phyloP scores from a whole-genome alignment of 345 rosid genomes.

The Euphorbia pulcherrima region DNA sequence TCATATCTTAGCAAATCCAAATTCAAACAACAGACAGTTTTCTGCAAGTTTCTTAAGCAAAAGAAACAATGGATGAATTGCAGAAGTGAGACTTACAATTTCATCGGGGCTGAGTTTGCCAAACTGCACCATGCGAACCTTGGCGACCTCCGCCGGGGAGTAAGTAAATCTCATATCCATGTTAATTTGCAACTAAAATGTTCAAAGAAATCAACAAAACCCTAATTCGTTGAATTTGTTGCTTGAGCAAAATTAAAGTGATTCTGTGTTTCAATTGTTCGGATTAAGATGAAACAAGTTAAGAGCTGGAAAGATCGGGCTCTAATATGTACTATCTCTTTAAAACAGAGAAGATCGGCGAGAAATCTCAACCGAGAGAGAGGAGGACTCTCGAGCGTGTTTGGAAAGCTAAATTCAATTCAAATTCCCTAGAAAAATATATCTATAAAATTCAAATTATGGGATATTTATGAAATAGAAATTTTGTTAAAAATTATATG shows the following conservation, averaged over 20 bases:
- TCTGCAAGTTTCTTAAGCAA: no score
- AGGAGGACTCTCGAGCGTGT: conserved; percentile 8
- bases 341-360: background rate
- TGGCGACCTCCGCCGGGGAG: conserved; percentile 95
- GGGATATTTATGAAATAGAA: no score
- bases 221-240: background rate
- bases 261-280: background rate
- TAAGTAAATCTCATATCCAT: conserved; percentile 66
- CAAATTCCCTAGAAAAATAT: no score
- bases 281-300: background rate
- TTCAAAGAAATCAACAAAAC: background rate
- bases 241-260: background rate
- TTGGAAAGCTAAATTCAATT: no score
- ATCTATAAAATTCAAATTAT: no score
- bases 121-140: conserved; percentile 85
- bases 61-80: no score
- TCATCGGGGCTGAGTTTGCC: conserved; percentile 94
- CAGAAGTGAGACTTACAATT: conserved; percentile 75
- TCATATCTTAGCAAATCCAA: no score
- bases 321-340: background rate
- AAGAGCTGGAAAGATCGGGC: background rate
- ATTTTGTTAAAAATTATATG: no score
- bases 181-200: background rate
- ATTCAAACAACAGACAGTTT: no score
- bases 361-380: background rate